phyloP scores from a whole-genome alignment of 257 asterid genomes.

The Capsicum chinense region DNA sequence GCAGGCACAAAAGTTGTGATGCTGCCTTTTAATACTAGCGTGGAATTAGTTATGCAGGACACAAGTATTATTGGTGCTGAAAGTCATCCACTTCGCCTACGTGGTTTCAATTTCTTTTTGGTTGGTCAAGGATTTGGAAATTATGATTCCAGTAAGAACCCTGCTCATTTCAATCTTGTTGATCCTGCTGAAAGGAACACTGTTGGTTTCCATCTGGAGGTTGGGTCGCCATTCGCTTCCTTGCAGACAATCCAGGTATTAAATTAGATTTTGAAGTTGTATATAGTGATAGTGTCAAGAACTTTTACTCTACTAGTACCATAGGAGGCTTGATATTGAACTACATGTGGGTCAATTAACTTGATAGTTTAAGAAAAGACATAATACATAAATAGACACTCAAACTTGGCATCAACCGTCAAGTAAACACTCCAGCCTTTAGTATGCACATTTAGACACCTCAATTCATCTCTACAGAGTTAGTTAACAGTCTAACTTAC shows the following conservation, averaged over 20 bases:
- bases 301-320: neutral
- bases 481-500: no score
- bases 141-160: slow-evolving; percentile 55
- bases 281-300: neutral
- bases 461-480: no score
- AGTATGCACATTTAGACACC: no score
- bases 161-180: neutral
- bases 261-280: neutral
- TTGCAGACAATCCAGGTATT: neutral
- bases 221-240: no score
- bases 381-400: no score
- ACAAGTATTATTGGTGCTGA: slow-evolving; percentile 63
- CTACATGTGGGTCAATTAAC: neutral
- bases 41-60: slow-evolving; percentile 65
- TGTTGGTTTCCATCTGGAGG: no score
- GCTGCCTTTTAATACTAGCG: slow-evolving; percentile 51
- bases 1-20: slow-evolving; percentile 56
- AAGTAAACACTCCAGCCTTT: no score
- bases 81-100: slow-evolving; percentile 70
- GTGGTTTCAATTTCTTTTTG: slow-evolving; percentile 66
- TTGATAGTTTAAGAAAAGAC: neutral
- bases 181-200: no score
- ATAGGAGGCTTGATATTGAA: no score
- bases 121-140: slow-evolving; percentile 66
- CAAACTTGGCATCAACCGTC: no score